Conservation (phyloP, 805 yeast species). For the Jamesozyma piceae region DNA sequence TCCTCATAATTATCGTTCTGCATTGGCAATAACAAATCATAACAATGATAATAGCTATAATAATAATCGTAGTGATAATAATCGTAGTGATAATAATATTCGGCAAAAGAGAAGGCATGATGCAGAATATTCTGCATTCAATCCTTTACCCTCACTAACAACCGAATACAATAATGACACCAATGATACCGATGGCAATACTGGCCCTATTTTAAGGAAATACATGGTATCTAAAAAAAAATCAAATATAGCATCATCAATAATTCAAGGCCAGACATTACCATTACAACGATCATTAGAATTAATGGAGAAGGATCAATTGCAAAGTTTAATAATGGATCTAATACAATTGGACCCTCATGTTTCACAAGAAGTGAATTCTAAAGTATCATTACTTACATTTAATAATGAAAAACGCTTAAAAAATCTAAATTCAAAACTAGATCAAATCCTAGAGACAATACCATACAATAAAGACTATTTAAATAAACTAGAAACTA, state of each 20-base stretch:
- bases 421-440: constrained; percentile 15
- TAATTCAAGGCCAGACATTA: constrained; percentile 24
- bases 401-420: constrained; percentile 20
- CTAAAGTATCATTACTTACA: constrained; percentile 5
- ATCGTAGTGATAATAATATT: not conserved
- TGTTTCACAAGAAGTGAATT: constrained; percentile 14
- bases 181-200: not conserved
- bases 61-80: not conserved
- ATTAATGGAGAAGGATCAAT: constrained; percentile 24
- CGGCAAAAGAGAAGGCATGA: not conserved
- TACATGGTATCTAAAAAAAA: constrained; percentile 13
- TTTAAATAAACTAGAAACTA: constrained; percentile 7
- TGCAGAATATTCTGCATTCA: not conserved
- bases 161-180: not conserved
- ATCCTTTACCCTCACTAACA: not conserved
- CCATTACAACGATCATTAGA: constrained; percentile 29
- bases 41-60: not conserved
- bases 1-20: not conserved
- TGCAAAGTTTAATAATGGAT: constrained; percentile 16
- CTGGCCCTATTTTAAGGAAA: not conserved
- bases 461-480: constrained; percentile 25
- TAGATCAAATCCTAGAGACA: constrained; percentile 16
- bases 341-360: constrained; percentile 17
- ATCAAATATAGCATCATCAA: constrained; percentile 6
- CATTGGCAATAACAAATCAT: not conserved